phyloP scores from a whole-genome alignment of 106 monocot species.

The Gastrodia elata region DNA sequence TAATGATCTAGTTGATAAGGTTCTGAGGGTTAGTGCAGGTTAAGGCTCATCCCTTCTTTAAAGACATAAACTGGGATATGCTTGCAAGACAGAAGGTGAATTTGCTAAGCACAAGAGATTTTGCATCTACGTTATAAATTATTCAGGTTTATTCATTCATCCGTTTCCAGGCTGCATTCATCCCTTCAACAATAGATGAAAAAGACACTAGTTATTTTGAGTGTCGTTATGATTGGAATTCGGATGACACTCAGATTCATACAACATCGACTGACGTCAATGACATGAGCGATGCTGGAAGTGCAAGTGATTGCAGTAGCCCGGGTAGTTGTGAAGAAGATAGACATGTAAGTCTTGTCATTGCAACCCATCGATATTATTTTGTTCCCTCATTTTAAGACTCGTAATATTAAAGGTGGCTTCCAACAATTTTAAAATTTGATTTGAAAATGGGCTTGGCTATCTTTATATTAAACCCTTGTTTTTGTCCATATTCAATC shows the following conservation, averaged over 20 bases:
- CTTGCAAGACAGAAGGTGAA: conserved; percentile 78
- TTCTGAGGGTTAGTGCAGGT: conserved; percentile 52
- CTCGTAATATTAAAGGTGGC: too few species aligned
- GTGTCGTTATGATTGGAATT: conserved; percentile 68
- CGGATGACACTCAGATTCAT: conserved; percentile 23
- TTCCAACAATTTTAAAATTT: too few species aligned
- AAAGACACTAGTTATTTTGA: conserved; percentile 94
- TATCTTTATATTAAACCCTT: too few species aligned
- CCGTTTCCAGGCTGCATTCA: conserved; percentile 70
- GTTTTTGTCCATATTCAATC: too few species aligned
- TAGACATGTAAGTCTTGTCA: conserved; percentile 41
- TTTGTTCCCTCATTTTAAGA: too few species aligned
- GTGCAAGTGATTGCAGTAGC: conserved; percentile 56
- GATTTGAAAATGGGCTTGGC: too few species aligned
- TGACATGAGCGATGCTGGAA: conserved; percentile 34
- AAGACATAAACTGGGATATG: conserved; percentile 88
- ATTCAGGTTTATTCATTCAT: not conserved
- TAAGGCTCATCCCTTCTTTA: conserved; percentile 87
- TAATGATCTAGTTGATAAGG: conserved; percentile 16
- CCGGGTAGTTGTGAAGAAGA: conserved; percentile 55
- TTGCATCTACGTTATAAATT: not conserved
- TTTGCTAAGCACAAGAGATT: not conserved
- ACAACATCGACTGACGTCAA: conserved; percentile 26
- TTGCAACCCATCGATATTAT: not conserved
- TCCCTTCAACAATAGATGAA: conserved; percentile 76